These are phyloP conservation scores for Mallotus repandus DNA, from an alignment of 441 rosid genomes.

Conservation along the genomic window DNA sequence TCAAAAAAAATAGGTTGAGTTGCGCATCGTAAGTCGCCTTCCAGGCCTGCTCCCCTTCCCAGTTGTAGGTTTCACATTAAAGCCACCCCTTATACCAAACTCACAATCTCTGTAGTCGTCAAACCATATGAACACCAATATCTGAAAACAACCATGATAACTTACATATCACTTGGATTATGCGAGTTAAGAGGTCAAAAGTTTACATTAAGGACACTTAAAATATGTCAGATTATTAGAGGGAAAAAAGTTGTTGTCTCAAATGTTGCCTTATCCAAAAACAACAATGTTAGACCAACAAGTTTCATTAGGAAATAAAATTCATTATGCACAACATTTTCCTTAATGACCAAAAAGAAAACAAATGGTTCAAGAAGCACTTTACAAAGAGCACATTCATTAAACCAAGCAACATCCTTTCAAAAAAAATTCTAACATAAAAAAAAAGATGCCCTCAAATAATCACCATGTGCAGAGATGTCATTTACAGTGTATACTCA, in stretches of 20 bases:
- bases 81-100: slow-evolving; percentile 38
- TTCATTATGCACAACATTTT: slow-evolving; percentile 3
- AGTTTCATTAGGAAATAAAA: not conserved
- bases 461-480: slow-evolving; percentile 2
- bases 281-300: not conserved
- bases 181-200: not conserved
- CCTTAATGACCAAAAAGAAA: not conserved
- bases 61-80: slow-evolving; percentile 37
- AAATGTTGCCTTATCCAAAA: not conserved
- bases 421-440: not conserved
- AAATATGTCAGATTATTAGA: not conserved
- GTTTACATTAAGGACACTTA: not conserved
- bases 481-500: slow-evolving; percentile 52
- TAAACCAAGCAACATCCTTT: not conserved
- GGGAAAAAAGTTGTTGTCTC: not conserved
- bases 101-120: slow-evolving; percentile 51
- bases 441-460: slow-evolving; percentile 15
- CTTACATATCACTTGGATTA: slow-evolving; percentile 5
- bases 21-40: slow-evolving; percentile 55
- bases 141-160: slow-evolving; percentile 30
- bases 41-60: slow-evolving; percentile 61
- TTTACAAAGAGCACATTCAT: too few relatives aligned
- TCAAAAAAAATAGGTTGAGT: too few relatives aligned
- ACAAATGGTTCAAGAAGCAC: not conserved
- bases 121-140: slow-evolving; percentile 65